Conservation (phyloP, 164 flowering plant species). For the Macadamia tetraphylla region DNA sequence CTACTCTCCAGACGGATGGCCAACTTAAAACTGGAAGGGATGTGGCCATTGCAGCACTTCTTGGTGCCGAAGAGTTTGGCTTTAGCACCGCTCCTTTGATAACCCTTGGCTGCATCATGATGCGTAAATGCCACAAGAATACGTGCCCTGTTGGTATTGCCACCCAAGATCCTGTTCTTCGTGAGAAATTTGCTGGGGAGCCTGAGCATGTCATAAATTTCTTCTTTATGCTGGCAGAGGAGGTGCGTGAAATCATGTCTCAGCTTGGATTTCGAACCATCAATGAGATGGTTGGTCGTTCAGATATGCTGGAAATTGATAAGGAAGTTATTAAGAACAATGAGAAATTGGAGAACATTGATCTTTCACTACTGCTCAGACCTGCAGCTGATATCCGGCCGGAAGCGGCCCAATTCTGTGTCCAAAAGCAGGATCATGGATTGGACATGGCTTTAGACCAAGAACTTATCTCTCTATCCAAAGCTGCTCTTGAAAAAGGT, state of each 20-base stretch:
- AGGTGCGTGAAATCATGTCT: constrained; percentile 74
- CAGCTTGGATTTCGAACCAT: constrained; percentile 61
- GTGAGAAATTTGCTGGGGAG: constrained; percentile 82
- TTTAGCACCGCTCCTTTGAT: constrained; percentile 90
- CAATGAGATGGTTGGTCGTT: constrained; percentile 75
- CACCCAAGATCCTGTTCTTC: constrained; percentile 80
- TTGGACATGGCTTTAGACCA: constrained; percentile 93
- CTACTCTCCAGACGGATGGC: constrained; percentile 91
- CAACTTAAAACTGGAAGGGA: constrained; percentile 98
- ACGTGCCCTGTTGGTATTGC: constrained; percentile 99
- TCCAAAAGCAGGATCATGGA: constrained; percentile 96
- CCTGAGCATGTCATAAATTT: constrained; percentile 83
- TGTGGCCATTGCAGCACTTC: constrained; percentile 94
- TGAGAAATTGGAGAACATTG: constrained; percentile 89
- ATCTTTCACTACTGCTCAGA: constrained; percentile 51
- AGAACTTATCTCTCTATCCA: constrained; percentile 55
- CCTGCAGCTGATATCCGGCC: constrained; percentile 34
- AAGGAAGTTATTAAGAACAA: constrained; percentile 58
- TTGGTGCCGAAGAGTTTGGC: constrained; percentile 98
- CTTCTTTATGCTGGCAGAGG: constrained; percentile 87
- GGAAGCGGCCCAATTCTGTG: constrained; percentile 85
- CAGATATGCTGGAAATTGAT: constrained; percentile 91
- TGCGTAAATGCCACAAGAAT: constrained; percentile 84
- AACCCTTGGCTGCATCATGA: constrained; percentile 82
- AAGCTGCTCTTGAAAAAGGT: constrained; percentile 66